Evolutionary conservation across 495 filamentous ascomycete species (phyloP), one percentile per base, ranked within the genome.

Genomic region (Hypomontagnella submonticulosa): DNA sequence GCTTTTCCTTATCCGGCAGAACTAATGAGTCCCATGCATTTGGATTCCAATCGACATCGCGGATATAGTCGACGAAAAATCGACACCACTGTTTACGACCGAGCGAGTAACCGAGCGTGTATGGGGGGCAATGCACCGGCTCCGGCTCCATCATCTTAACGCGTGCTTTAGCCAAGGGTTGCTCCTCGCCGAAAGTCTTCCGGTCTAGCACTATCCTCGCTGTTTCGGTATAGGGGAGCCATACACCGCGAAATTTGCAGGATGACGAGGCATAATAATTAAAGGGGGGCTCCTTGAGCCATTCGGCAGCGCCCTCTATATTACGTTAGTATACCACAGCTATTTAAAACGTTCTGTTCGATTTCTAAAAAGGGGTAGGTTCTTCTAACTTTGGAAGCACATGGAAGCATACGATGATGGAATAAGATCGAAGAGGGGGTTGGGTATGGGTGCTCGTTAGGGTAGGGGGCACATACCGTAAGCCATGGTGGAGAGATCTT

Each of bases 31-130:
- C 85, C 73, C 92, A 96, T 3, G 92, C 90, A 18, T 84, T 80
- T 32, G 87, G 84, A 66, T 92, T 90, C 90, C 90, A 97, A 19
- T 82, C 81, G 16, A 87, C 82, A 19, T 80, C 77, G 19, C 38
- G 33, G 70, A 97, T 84, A 16, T 87, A 84, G 2, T 89, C 89
- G 50, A 97, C 83, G 30, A 85, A 87, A 68, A 95, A 92, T 68
- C 91, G 89, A 2, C 92, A 83, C 92, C 91, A 97, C 0, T 89
- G 76, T 77, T 96, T 96, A 66, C 91, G 90, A 19, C 79, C 83
- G 60, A 94, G 93, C 3, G 90, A 86, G 72, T 93, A 96, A 11
- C 92, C 92, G 6, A 92, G 79, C 0, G 92, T 89, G 10, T 92
- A 81, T 7, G 80, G 76, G 5, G 81, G 80, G 57, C 77, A 81